A percentile compares a stretch with the other conserved stretches of the same genome.
phyloP scores from a whole-genome alignment of 2,329 filamentous ascomycete genomes.

The Monilinia fructigena region DNA sequence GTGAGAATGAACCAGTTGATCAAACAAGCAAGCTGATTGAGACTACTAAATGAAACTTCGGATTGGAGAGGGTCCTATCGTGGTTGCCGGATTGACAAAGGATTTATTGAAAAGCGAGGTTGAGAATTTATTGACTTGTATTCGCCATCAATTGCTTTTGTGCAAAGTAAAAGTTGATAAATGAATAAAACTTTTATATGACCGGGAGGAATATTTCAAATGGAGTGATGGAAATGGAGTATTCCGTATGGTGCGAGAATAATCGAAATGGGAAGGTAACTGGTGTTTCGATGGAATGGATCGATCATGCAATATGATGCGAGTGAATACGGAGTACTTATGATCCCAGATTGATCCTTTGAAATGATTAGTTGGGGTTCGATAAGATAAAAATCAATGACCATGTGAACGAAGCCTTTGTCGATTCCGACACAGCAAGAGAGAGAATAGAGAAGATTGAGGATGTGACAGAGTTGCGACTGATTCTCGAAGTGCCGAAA shows the following conservation, averaged over 20 bases:
- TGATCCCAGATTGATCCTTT: conserved; percentile 27
- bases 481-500: conserved; percentile 7
- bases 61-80: conserved; percentile 27
- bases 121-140: conserved; percentile 34
- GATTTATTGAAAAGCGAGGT: conserved; percentile 31
- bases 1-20: conserved; percentile 2
- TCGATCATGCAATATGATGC: conserved; percentile 36
- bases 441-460: conserved; percentile 7
- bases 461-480: conserved; percentile 19
- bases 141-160: conserved; percentile 35
- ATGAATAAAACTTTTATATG: conserved; percentile 24
- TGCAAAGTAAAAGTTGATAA: conserved; percentile 16
- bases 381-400: conserved; percentile 9
- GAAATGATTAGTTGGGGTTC: conserved; percentile 27
- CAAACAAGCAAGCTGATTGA: conserved; percentile 16
- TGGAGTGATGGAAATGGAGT: conserved; percentile 16
- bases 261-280: conserved; percentile 23
- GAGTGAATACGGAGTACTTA: conserved; percentile 26
- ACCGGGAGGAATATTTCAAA: conserved; percentile 14
- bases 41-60: conserved; percentile 21
- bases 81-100: conserved; percentile 22
- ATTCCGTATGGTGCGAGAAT: conserved; percentile 18
- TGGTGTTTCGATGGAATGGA: conserved; percentile 33
- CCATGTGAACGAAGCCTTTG: conserved; percentile 25
- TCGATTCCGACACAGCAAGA: conserved; percentile 28